These are phyloP conservation scores for Alternaria metachromatica DNA, from an alignment of 2,329 filamentous ascomycete species.

Conservation along the genomic window DNA sequence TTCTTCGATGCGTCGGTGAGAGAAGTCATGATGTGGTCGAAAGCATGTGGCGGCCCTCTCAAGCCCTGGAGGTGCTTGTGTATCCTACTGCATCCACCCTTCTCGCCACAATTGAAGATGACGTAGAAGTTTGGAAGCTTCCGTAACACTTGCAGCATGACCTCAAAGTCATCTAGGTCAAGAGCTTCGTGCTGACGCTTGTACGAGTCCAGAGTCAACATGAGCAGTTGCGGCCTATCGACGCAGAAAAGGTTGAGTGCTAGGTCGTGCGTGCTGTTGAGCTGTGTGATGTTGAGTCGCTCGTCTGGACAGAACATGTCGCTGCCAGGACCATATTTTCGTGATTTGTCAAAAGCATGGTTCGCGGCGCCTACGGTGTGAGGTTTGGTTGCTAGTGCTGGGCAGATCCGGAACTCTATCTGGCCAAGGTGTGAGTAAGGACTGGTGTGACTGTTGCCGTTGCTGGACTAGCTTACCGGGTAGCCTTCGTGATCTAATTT, in stretches of 20 bases:
- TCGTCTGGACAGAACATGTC: conserved; percentile 54
- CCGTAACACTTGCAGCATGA: conserved; percentile 45
- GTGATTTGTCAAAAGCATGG: conserved; percentile 20
- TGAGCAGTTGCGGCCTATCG: conserved; percentile 56
- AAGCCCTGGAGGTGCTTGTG: conserved; percentile 60
- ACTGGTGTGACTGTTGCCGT: neutral
- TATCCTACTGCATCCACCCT: conserved; percentile 55
- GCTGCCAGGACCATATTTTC: conserved; percentile 43
- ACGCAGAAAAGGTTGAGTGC: conserved; percentile 59
- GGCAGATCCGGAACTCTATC: conserved; percentile 45
- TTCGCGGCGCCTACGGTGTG: conserved; percentile 31
- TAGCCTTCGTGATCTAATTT: conserved; percentile 31
- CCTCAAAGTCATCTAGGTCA: conserved; percentile 50
- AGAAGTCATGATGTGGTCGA: conserved; percentile 28
- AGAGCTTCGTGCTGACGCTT: conserved; percentile 56
- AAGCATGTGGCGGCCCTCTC: conserved; percentile 39
- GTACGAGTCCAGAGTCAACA: conserved; percentile 57
- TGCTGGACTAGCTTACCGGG: conserved; percentile 24
- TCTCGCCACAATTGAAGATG: conserved; percentile 57
- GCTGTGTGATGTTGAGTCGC: conserved; percentile 51
- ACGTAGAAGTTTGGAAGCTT: conserved; percentile 43
- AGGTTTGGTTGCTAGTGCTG: conserved; percentile 39
- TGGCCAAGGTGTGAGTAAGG: conserved; percentile 11
- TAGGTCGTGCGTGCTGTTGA: conserved; percentile 55
- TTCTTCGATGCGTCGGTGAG: conserved; percentile 22